A percentile compares a stretch with the other conserved stretches of the same genome.
phyloP scores from a whole-genome alignment of 2,329 filamentous ascomycete genomes.

The Ambrosiella beaveri region DNA sequence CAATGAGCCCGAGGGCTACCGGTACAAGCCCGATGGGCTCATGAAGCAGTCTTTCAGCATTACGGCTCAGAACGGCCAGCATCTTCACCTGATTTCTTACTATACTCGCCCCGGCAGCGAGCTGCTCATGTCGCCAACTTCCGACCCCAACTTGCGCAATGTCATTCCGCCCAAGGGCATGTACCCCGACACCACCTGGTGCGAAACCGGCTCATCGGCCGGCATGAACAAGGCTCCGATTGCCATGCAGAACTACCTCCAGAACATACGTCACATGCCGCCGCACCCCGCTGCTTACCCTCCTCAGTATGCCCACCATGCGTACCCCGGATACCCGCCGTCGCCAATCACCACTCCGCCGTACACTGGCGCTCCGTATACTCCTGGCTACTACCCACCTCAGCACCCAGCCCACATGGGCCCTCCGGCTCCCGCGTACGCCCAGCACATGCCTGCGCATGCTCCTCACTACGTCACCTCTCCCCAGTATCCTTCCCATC shows the following conservation, averaged over 20 bases:
- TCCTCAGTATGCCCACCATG: slow-evolving; percentile 23
- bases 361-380: slow-evolving; percentile 25
- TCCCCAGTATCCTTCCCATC: slow-evolving; percentile 17
- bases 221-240: slow-evolving; percentile 63
- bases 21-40: slow-evolving; percentile 88
- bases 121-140: slow-evolving; percentile 64
- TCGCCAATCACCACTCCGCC: slow-evolving; percentile 38
- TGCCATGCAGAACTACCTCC: slow-evolving; percentile 26
- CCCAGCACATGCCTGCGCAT: slow-evolving; percentile 17
- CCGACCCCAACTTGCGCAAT: slow-evolving; percentile 60
- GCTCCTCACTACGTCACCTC: slow-evolving; percentile 18
- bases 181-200: slow-evolving; percentile 90
- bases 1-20: slow-evolving; percentile 74
- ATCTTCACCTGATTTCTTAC: slow-evolving; percentile 95
- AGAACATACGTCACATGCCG: slow-evolving; percentile 17
- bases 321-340: slow-evolving; percentile 18
- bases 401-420: slow-evolving; percentile 15
- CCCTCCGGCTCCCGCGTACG: slow-evolving; percentile 13
- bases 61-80: slow-evolving; percentile 72
- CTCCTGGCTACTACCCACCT: slow-evolving; percentile 22
- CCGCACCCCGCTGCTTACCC: slow-evolving; percentile 20
- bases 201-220: slow-evolving; percentile 65
- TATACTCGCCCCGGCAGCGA: slow-evolving; percentile 61
- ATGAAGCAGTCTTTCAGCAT: slow-evolving; percentile 99
- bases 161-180: slow-evolving; percentile 84